Percentiles rank a stretch among this genome's conserved stretches.
Evolutionary conservation across 164 flowering plant species (phyloP).

Genomic region (Vitis riparia): DNA sequence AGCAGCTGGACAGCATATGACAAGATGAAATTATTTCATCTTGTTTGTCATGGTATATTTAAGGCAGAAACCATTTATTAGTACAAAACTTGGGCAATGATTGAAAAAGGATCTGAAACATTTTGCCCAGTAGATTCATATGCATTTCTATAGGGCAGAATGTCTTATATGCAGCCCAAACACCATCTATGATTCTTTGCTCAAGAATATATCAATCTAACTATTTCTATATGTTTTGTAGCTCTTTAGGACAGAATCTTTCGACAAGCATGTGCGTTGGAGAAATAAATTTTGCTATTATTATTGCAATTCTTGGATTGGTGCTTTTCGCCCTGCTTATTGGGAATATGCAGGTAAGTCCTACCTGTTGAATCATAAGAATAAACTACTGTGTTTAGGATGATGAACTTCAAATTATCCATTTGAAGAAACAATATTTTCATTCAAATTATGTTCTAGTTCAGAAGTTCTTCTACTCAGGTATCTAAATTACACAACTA

Average conservation of each 20-base stretch:
- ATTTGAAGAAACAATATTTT: too few species aligned
- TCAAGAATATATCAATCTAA: not conserved
- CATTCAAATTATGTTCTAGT: too few species aligned
- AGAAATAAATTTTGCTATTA: constrained; percentile 41
- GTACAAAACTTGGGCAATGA: not conserved
- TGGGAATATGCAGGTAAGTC: constrained; percentile 61
- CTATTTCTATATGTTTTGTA: constrained; percentile 19
- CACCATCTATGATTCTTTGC: not conserved
- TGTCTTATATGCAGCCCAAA: too few species aligned
- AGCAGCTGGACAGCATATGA: not conserved
- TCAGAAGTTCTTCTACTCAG: too few species aligned
- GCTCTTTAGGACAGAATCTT: constrained; percentile 46
- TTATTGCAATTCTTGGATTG: constrained; percentile 41
- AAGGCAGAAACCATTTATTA: not conserved
- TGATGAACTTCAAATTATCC: not conserved
- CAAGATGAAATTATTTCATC: not conserved
- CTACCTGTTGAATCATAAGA: not conserved
- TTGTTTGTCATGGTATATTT: not conserved
- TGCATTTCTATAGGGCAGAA: too few species aligned
- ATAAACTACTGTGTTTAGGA: not conserved
- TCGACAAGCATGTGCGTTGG: constrained; percentile 37
- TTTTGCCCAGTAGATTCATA: too few species aligned
- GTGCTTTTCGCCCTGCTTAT: constrained; percentile 50
- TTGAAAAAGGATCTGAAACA: too few species aligned
- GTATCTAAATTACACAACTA: too few species aligned